Evolutionary conservation across 2,329 filamentous ascomycete genomes (phyloP).

Genomic region (Cladophialophora exuberans): DNA sequence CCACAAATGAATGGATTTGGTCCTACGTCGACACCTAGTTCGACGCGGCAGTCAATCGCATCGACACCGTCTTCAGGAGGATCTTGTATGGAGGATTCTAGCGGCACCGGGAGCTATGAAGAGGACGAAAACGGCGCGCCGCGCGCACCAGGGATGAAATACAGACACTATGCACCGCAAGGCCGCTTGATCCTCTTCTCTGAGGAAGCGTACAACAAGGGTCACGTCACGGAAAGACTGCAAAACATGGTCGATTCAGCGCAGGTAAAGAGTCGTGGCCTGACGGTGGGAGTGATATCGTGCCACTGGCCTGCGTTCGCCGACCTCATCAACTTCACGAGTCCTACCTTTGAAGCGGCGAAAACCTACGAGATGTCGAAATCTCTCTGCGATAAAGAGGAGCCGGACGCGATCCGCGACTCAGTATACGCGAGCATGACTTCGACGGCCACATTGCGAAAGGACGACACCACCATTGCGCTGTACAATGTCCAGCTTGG

Average conservation of each 20-base stretch:
- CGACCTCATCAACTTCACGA: conserved; percentile 11
- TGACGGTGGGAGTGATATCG: conserved; percentile 38
- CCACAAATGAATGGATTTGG: not conserved
- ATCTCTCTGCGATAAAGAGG: not conserved
- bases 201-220: conserved; percentile 35
- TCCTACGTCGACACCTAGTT: not conserved
- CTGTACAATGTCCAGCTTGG: conserved; percentile 76
- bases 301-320: conserved; percentile 36
- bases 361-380: not conserved
- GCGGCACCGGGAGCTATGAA: conserved; percentile 10
- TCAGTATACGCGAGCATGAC: conserved; percentile 13
- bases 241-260: conserved; percentile 27
- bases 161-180: conserved; percentile 93
- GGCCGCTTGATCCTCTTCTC: conserved; percentile 79
- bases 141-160: conserved; percentile 96
- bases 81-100: not conserved
- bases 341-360: not conserved
- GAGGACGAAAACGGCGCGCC: conserved; percentile 53
- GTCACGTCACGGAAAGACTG: conserved; percentile 17
- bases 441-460: not conserved
- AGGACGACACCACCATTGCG: conserved; percentile 33
- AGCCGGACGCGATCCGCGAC: not conserved
- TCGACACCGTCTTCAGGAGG: conserved; percentile 6
- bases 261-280: conserved; percentile 40
- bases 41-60: not conserved